A percentile compares a stretch with the other conserved stretches of the same genome.
These are phyloP conservation scores for Monilinia polystroma DNA, from an alignment of 2,329 filamentous ascomycete genomes.

Conservation along the genomic window DNA sequence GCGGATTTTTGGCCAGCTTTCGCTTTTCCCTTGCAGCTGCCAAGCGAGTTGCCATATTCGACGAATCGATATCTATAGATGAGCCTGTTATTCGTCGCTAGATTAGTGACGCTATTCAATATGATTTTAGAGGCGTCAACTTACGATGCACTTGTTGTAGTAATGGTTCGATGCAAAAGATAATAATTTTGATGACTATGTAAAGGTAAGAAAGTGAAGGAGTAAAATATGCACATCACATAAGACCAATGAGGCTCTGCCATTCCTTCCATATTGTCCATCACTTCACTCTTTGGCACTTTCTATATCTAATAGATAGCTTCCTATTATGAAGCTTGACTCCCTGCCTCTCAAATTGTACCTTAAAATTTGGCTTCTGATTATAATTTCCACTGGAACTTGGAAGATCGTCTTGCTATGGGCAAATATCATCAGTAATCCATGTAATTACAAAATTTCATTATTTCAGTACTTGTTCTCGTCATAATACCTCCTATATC, in stretches of 20 bases:
- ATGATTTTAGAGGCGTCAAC: neutral
- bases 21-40: slow-evolving; percentile 2
- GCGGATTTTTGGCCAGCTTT: slow-evolving; percentile 15
- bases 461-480: neutral
- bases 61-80: slow-evolving; percentile 9
- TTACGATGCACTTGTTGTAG: slow-evolving; percentile 26
- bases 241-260: neutral
- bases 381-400: neutral
- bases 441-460: neutral
- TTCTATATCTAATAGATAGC: neutral
- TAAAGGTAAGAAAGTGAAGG: slow-evolving; percentile 1
- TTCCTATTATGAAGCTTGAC: neutral
- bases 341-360: neutral
- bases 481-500: neutral
- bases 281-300: neutral
- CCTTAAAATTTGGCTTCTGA: neutral
- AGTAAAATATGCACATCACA: neutral
- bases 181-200: slow-evolving; percentile 18
- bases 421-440: neutral
- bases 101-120: neutral
- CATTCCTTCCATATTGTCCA: slow-evolving; percentile 17
- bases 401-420: neutral
- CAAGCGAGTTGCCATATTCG: neutral
- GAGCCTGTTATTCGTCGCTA: slow-evolving; percentile 9
- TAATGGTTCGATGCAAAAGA: slow-evolving; percentile 28